Percentiles rank a stretch among this genome's conserved stretches.
Evolutionary conservation across 2,329 filamentous ascomycete genomes (phyloP).

Genomic region (Aspergillus quadrilineatus): DNA sequence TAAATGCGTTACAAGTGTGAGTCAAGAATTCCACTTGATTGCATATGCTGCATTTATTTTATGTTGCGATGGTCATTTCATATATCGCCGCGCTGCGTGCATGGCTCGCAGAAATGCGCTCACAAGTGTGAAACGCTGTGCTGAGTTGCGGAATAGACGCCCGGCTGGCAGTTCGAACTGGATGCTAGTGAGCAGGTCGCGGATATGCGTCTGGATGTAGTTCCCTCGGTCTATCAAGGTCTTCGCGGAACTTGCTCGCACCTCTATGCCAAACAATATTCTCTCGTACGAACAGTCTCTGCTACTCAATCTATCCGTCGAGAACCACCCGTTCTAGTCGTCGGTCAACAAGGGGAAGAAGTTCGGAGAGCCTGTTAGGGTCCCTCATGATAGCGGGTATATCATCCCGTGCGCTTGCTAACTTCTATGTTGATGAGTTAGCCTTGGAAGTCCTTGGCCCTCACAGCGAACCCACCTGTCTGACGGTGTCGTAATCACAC

Average conservation of each 20-base stretch:
- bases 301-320: slow-evolving; percentile 2
- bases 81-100: background rate
- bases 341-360: slow-evolving; percentile 70
- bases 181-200: background rate
- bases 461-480: slow-evolving; percentile 55
- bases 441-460: background rate
- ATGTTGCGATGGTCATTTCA: background rate
- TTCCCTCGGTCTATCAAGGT: background rate
- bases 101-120: background rate
- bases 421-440: slow-evolving; percentile 35
- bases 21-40: background rate
- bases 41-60: background rate
- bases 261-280: background rate
- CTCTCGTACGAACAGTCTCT: background rate
- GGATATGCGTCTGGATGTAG: background rate
- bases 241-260: background rate
- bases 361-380: slow-evolving; percentile 68
- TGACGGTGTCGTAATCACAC: slow-evolving; percentile 73
- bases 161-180: background rate
- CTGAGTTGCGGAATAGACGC: background rate
- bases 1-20: background rate
- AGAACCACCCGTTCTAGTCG: slow-evolving; percentile 57
- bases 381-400: slow-evolving; percentile 75
- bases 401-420: slow-evolving; percentile 65
- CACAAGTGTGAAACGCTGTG: background rate